phyloP scores from a whole-genome alignment of 805 yeast species.

The Maudiozyma bulderi region DNA sequence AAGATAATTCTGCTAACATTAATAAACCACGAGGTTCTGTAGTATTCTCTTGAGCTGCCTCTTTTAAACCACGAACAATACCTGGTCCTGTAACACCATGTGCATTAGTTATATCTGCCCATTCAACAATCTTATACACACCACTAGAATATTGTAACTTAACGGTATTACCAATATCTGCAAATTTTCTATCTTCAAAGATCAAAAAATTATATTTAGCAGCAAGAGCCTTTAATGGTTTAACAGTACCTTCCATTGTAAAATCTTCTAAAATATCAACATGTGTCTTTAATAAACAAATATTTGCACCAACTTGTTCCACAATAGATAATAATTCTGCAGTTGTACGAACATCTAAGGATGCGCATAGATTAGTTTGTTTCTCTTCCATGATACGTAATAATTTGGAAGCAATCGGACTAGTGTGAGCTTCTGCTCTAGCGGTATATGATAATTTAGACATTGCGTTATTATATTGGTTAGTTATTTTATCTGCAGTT shows the following conservation, averaged over 20 bases:
- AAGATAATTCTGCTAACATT: constrained; percentile 92
- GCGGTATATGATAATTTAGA: constrained; percentile 42
- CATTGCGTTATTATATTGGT: constrained; percentile 7
- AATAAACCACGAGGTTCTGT: constrained; percentile 77
- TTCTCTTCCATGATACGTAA: constrained; percentile 67
- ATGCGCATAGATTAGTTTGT: constrained; percentile 85
- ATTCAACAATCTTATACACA: constrained; percentile 73
- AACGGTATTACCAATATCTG: constrained; percentile 97
- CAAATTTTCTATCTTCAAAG: constrained; percentile 96
- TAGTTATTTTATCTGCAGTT: not conserved
- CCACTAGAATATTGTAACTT: constrained; percentile 91
- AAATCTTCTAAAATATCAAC: constrained; percentile 90
- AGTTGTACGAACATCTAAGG: constrained; percentile 81
- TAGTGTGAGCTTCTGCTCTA: constrained; percentile 62
- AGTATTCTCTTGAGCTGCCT: constrained; percentile 60
- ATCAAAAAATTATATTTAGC: constrained; percentile 79
- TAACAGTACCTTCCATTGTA: constrained; percentile 65
- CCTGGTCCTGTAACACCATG: constrained; percentile 97
- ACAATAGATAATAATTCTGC: constrained; percentile 59
- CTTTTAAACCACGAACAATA: constrained; percentile 77
- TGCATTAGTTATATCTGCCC: constrained; percentile 97
- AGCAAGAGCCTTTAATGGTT: constrained; percentile 63
- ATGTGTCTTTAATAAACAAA: constrained; percentile 89
- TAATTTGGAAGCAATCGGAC: constrained; percentile 72
- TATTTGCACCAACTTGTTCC: constrained; percentile 81